Evolutionary conservation across 2,329 filamentous ascomycete species (phyloP), one percentile per base, ranked within the genome.

Genomic region (Tolypocladium guangdongense): DNA sequence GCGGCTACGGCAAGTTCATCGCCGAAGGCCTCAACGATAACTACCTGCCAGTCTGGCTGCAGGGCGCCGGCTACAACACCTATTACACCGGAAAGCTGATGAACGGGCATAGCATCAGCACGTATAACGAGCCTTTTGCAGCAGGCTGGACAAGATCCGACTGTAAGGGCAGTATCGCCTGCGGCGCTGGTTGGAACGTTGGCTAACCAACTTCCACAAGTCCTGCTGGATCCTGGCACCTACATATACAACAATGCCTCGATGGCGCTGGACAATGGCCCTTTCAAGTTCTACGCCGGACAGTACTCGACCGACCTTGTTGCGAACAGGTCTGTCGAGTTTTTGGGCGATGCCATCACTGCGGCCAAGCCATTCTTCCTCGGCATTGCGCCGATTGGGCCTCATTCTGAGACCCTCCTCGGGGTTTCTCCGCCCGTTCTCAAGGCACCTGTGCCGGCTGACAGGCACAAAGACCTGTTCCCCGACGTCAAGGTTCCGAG

Each of bases 51-150:
- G 64, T 88, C 0, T 89, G 86, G 84, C 67, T 90, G n/a, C 82
- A 87, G 58, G 65, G 78, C 4, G 80, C 78, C 0, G 84, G 84
- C 0, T 88, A 88, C 62, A 79, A 81, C 58, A 88, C 85, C 0
- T 88, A 86, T 61, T 89, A 88, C 60, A 81, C 80, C 0, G 86
- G 83, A n/a, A 89, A 90, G 62, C 71, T 88, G 5, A 84, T 86
- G 68, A 89, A 89, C 58, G 73, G 76, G 0, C 83, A 87, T 51
- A 78, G 71, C 0, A 71, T 78, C 2, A 61, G 73, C 0, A 88
- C 85, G 55, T 88, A 86, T 62, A 69, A 84, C 61, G 69, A 72
- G 4, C 78, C 83, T 0, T 74, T 69, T 43, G 74, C 78, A 0
- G 74, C 72, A 1, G 84, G 83, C 0, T 88, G 81, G 73, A 85